These are phyloP conservation scores for Gliomastix tumulicola DNA, from an alignment of 2,329 filamentous ascomycete genomes.

Conservation along the genomic window DNA sequence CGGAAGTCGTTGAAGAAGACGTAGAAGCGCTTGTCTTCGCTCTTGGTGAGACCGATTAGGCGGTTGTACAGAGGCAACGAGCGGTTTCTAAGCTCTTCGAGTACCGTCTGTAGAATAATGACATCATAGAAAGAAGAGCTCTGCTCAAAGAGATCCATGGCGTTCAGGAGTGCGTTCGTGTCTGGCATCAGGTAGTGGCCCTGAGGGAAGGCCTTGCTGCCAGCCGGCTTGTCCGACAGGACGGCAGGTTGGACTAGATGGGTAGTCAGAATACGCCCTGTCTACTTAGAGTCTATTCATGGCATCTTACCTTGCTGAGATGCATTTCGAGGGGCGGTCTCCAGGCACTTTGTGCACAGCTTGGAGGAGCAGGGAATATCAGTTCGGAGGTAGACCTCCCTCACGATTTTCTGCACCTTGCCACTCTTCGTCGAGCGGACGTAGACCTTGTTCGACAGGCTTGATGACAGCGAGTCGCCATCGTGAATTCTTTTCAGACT, in stretches of 20 bases:
- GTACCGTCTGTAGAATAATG: slow-evolving; percentile 90
- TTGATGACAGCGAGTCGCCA: slow-evolving; percentile 52
- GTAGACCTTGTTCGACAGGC: slow-evolving; percentile 91
- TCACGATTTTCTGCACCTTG: slow-evolving; percentile 97
- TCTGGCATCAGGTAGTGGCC: slow-evolving; percentile 95
- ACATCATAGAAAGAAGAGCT: slow-evolving; percentile 91
- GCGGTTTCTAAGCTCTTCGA: slow-evolving; percentile 91
- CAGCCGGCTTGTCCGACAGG: slow-evolving; percentile 81
- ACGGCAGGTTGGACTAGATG: slow-evolving; percentile 68
- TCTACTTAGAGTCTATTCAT: neutral
- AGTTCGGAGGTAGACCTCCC: slow-evolving; percentile 90
- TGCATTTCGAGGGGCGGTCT: slow-evolving; percentile 71
- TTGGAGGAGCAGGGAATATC: slow-evolving; percentile 97
- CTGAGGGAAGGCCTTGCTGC: slow-evolving; percentile 72
- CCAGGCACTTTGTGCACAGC: slow-evolving; percentile 71
- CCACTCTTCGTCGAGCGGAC: slow-evolving; percentile 90
- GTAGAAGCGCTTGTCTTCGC: slow-evolving; percentile 94
- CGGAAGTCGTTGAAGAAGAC: slow-evolving; percentile 99
- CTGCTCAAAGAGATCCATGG: slow-evolving; percentile 96
- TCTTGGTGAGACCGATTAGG: slow-evolving; percentile 82
- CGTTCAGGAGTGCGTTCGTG: slow-evolving; percentile 90
- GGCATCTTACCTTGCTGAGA: slow-evolving; percentile 59
- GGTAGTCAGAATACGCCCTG: neutral
- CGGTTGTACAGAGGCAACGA: slow-evolving; percentile 94
- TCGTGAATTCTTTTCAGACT: slow-evolving; percentile 55